phyloP scores from a whole-genome alignment of 257 asterid species.

The Schizonepeta tenuifolia region DNA sequence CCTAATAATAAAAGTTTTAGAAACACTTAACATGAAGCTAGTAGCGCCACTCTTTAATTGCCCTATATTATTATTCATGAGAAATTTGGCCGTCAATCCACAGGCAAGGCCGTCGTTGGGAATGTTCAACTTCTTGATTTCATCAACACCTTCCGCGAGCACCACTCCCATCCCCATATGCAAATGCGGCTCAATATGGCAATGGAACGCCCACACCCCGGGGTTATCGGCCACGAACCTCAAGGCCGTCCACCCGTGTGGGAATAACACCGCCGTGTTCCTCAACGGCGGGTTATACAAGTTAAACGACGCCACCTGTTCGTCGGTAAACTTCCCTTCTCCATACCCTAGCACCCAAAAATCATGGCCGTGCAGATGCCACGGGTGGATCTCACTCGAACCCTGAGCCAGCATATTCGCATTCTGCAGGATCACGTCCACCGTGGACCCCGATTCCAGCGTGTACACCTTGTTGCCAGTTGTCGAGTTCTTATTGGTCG shows the following conservation, averaged over 20 bases:
- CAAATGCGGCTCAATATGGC: constrained; percentile 80
- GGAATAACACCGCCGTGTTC: constrained; percentile 69
- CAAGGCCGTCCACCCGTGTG: constrained; percentile 84
- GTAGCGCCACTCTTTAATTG: too few species aligned
- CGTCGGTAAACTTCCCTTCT: constrained; percentile 60
- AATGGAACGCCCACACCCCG: constrained; percentile 85
- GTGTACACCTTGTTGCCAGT: constrained; percentile 60
- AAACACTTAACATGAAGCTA: too few species aligned
- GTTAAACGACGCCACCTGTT: constrained; percentile 46
- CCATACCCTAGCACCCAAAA: constrained; percentile 85
- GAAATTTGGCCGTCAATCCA: constrained; percentile 59
- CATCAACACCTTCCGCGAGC: constrained; percentile 62
- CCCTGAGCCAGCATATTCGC: constrained; percentile 64
- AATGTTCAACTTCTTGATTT: constrained; percentile 20
- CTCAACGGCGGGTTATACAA: constrained; percentile 66
- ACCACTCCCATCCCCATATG: constrained; percentile 87
- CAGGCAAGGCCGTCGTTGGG: constrained; percentile 62
- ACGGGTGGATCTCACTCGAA: constrained; percentile 82
- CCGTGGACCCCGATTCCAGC: constrained; percentile 50
- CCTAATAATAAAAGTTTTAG: too few species aligned
- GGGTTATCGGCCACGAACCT: constrained; percentile 81
- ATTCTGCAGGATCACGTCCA: constrained; percentile 77
- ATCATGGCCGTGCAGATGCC: constrained; percentile 94
- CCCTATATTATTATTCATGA: constrained; percentile 46
- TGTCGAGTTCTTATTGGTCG: constrained; percentile 58